Evolutionary conservation across 257 asterid genomes (phyloP).

Genomic region (Plectranthus barbatus): DNA sequence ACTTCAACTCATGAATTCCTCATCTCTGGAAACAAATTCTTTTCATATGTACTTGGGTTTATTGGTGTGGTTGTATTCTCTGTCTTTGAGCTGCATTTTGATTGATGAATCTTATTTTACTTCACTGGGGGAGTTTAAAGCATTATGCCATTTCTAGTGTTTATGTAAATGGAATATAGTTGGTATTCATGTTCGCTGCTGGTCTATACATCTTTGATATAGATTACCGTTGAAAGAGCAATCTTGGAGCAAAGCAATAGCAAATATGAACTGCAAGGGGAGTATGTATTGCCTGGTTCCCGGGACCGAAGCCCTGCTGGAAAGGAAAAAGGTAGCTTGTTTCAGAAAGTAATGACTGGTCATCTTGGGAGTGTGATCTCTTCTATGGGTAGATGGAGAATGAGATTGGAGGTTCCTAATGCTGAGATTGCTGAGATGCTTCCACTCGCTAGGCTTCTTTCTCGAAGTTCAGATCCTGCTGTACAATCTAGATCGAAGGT

Average conservation of each 20-base stretch:
- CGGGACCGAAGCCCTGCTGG: slow-evolving; percentile 81
- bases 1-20: neutral
- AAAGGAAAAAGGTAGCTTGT: slow-evolving; percentile 80
- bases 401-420: slow-evolving; percentile 96
- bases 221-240: slow-evolving; percentile 93
- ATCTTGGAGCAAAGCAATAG: slow-evolving; percentile 90
- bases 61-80: neutral
- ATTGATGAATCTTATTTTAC: neutral
- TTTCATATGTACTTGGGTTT: slow-evolving; percentile 1
- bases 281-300: slow-evolving; percentile 96
- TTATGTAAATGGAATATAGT: slow-evolving; percentile 3
- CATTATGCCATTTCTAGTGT: neutral
- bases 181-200: slow-evolving; percentile 19
- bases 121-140: neutral
- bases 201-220: slow-evolving; percentile 22
- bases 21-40: neutral
- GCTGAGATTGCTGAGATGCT: slow-evolving; percentile 99
- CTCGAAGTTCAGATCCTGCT: slow-evolving; percentile 98
- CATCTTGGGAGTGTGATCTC: slow-evolving; percentile 92
- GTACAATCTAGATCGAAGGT: slow-evolving; percentile 98
- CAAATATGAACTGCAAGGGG: slow-evolving; percentile 97
- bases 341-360: slow-evolving; percentile 89
- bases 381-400: slow-evolving; percentile 99
- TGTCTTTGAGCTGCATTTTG: neutral
- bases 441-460: slow-evolving; percentile 97